phyloP scores from a whole-genome alignment of 2,329 filamentous ascomycete species.

The Colletotrichum camelliae region DNA sequence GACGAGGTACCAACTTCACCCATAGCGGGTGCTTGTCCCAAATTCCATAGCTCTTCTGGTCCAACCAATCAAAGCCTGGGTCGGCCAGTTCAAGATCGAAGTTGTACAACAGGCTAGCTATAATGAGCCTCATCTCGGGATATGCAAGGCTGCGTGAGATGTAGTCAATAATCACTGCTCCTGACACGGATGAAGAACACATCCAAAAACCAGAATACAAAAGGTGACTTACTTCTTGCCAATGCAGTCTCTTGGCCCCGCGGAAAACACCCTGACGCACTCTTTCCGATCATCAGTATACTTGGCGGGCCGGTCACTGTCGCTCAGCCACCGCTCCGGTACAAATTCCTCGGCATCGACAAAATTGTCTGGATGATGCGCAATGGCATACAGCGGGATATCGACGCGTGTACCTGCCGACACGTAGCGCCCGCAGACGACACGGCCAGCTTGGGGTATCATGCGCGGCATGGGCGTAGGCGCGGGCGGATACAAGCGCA shows the following conservation, averaged over 20 bases:
- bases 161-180: neutral
- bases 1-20: neutral
- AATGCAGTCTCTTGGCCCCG: slow-evolving; percentile 55
- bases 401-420: slow-evolving; percentile 28
- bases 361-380: slow-evolving; percentile 38
- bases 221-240: slow-evolving; percentile 48
- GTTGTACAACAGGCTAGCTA: slow-evolving; percentile 48
- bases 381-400: slow-evolving; percentile 16
- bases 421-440: slow-evolving; percentile 33
- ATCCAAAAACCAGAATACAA: too few relatives aligned
- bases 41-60: slow-evolving; percentile 18
- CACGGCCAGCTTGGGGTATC: slow-evolving; percentile 36
- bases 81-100: slow-evolving; percentile 48
- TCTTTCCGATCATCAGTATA: slow-evolving; percentile 2
- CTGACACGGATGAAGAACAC: neutral
- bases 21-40: slow-evolving; percentile 20
- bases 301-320: neutral
- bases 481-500: slow-evolving; percentile 39
- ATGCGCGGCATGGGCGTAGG: slow-evolving; percentile 30
- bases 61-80: slow-evolving; percentile 40
- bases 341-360: slow-evolving; percentile 47
- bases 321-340: slow-evolving; percentile 49
- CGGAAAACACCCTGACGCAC: slow-evolving; percentile 49
- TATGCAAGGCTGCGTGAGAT: slow-evolving; percentile 42
- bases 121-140: slow-evolving; percentile 53